Base-by-base conservation (phyloP, 805 yeast species). In the Myxozyma mucilagina region DNA sequence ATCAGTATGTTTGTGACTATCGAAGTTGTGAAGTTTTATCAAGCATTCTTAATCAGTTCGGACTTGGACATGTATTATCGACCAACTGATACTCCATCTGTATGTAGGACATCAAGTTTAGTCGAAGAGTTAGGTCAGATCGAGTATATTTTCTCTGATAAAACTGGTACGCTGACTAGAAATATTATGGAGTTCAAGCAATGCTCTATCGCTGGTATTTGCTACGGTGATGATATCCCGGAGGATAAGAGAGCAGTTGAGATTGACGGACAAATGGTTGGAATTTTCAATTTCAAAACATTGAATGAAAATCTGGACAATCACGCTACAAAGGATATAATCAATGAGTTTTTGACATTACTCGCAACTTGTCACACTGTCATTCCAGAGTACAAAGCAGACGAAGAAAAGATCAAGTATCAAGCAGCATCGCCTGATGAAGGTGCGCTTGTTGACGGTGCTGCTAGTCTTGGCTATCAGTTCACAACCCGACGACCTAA, bases 401-500 rank as follows among this genome's bases (percentile, higher is more conserved):
- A 71, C 16, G 69, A 70, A 39, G 76, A 74, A 5, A 59, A 58
- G 36, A 86, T 94, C 65, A 92, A 90, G 73, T 94, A 96, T 73
- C 99, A 94, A 75, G 99, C 99, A 0, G 97, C 99, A 0, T 92
- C 98, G 0, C 99, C 99, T 0, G 99, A 94, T 77, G 99, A 96
- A 78, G 99, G 99, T 54, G 99, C 99, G 0, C 79, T 94, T 63
- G 99, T 94, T 1, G 91, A 92, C 69, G 99, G 99, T 60, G 98
- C 97, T 16, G 94, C 97, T 0, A 80, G 79, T 70, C 77, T 93
- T 50, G 98, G 97, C 0, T 94, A 87, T 72, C 85, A 82, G 64
- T 96, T 94, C 72, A 82, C 83, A 7, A 84, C 90, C 50, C 87
- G 99, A 76, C 85, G 85, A 52, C 99, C 99, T 4, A 85, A 85